Conservation (phyloP, 805 yeast species). For the Sugiyamaella smithiae region DNA sequence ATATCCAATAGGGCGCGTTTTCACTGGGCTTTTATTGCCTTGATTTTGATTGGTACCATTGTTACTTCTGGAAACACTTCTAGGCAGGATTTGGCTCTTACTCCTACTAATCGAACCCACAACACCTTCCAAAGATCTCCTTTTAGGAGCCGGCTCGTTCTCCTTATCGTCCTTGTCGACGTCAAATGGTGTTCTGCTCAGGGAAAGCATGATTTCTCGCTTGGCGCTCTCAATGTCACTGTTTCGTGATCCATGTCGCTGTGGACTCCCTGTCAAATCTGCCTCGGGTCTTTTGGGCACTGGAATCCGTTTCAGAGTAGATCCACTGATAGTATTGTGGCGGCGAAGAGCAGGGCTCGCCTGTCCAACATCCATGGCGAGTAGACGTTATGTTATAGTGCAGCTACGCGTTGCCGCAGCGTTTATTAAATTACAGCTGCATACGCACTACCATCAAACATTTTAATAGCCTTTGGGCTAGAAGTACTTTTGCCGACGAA, state of each 20-base stretch:
- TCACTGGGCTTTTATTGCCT: no score
- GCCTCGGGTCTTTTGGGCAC: not conserved
- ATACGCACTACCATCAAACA: not conserved
- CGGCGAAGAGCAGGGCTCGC: not conserved
- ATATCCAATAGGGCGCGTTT: no score
- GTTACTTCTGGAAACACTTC: no score
- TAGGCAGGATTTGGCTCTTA: no score
- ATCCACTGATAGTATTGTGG: slow-evolving; percentile 1
- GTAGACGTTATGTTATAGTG: no score
- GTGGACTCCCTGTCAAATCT: not conserved
- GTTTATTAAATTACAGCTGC: not conserved
- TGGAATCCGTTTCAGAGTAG: not conserved
- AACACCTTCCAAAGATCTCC: no score
- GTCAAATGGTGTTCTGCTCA: not conserved
- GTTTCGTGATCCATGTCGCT: not conserved
- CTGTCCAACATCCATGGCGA: not conserved
- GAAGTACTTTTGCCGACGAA: no score
- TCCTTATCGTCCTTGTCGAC: not conserved
- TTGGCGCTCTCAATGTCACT: not conserved
- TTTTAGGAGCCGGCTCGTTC: not conserved
- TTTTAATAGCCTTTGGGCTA: no score
- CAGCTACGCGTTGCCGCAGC: not conserved
- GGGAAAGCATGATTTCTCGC: not conserved
- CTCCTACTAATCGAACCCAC: no score
- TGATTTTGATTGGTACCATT: no score